Percentiles rank a stretch among this genome's conserved stretches.
phyloP scores from a whole-genome alignment of 176 grass and related monocot species.

The Cocos nucifera region DNA sequence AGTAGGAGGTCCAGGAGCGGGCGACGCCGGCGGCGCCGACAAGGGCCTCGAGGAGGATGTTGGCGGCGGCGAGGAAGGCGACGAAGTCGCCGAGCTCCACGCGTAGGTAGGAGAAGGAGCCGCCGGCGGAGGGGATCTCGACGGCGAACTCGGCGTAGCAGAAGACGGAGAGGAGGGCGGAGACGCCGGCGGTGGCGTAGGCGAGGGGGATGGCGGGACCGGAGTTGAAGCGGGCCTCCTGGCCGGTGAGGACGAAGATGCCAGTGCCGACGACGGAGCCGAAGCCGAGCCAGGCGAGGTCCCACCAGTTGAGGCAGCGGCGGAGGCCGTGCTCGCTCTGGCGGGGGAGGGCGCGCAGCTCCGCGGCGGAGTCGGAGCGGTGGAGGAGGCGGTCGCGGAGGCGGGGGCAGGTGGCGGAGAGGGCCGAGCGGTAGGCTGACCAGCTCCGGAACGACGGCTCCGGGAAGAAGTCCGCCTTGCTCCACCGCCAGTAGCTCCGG shows the following conservation, averaged over 20 bases:
- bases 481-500: conserved; percentile 46
- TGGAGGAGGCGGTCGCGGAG: conserved; percentile 23
- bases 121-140: conserved; percentile 45
- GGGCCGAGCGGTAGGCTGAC: conserved; percentile 27
- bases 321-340: conserved; percentile 41
- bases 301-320: conserved; percentile 38
- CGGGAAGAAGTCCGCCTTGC: conserved; percentile 36
- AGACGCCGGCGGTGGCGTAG: conserved; percentile 39
- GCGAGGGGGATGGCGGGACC: conserved; percentile 41
- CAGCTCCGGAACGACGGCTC: conserved; percentile 40
- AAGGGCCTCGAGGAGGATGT: conserved; percentile 45
- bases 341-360: conserved; percentile 33
- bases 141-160: conserved; percentile 44
- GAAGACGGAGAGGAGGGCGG: conserved; percentile 37
- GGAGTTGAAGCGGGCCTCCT: conserved; percentile 46
- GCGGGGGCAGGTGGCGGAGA: conserved; percentile 20
- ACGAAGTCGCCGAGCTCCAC: conserved; percentile 42
- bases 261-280: conserved; percentile 49
- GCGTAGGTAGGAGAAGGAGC: conserved; percentile 48
- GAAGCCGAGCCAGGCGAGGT: conserved; percentile 40
- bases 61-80: conserved; percentile 40
- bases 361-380: conserved; percentile 30
- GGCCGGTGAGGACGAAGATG: conserved; percentile 55
- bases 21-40: conserved; percentile 33
- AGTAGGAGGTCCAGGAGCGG: conserved; percentile 47